Base-by-base conservation (phyloP, 768 basidiomycete genomes). In the Mycena rebaudengoi region DNA sequence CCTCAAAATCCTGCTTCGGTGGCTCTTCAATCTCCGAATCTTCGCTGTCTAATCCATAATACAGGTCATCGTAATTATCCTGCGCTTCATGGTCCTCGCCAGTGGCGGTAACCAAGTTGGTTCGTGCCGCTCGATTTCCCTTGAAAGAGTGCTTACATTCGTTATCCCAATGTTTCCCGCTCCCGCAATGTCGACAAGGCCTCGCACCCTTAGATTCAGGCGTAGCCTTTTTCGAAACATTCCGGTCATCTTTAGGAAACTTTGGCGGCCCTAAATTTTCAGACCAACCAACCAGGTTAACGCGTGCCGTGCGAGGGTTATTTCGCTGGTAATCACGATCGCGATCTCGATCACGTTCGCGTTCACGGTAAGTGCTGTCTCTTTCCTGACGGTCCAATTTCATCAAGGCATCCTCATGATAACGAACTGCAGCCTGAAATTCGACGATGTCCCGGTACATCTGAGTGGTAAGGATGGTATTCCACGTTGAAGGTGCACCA, bases 121-220 rank as follows among this genome's bases (percentile, higher is more conserved):
- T 69, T 41, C 73, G 67, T 1, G 69, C 75, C 10, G 46, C 28
- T 18, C 30, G 28, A 32, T 76, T 73, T 12, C 52, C 71, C 41
- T 71, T 6, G 69, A 74, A n/a, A 23, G 73, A 45, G 54, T 78
- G 58, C 26, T 68, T 73, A 55, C 78, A 77, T 11, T 78, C 73
- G 4, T 60, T 32, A 39, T 78, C 73, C 78, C 76, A 78, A 40
- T 78, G 77, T 37, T 75, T 73, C 1, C 40, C 62, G 48, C 74
- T 75, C 5, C 35, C 33, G 18, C 43, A 41, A 30, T 56, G 43
- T 4, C 28, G 29, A 13, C 60, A 33, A 25, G 26, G 26, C 26
- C 50, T 20, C 3, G 46, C 46, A 49, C 46, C 46, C 30, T 49
- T 49, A n/a, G 46, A 49, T 33, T 30, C 28, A 2, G 46, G 46